These are phyloP conservation scores for Diaporthe ilicicola DNA, from an alignment of 2,329 filamentous ascomycete species.

Conservation along the genomic window DNA sequence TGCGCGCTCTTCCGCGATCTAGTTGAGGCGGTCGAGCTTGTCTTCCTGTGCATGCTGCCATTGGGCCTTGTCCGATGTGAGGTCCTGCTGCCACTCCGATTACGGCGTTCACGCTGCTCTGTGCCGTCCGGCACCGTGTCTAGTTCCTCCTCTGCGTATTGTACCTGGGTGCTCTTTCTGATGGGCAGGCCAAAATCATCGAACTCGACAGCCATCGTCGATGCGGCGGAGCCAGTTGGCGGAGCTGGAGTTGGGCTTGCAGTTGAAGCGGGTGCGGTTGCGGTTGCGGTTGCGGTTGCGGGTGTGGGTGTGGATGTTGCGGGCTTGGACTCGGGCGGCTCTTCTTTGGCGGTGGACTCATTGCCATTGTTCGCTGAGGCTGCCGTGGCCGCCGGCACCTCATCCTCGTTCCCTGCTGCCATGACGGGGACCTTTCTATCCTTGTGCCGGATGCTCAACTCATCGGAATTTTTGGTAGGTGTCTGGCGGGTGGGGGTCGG, in stretches of 20 bases:
- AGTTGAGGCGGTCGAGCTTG: conserved; percentile 31
- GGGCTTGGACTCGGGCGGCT: not conserved
- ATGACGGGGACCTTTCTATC: conserved; percentile 14
- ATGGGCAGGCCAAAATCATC: conserved; percentile 79
- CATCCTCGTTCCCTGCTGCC: conserved; percentile 12
- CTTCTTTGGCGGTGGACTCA: conserved; percentile 1
- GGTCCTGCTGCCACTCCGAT: conserved; percentile 30
- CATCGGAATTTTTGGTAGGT: not conserved
- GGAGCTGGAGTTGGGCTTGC: not conserved
- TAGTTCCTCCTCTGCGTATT: conserved; percentile 39
- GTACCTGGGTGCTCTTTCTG: conserved; percentile 50
- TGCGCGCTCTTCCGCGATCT: conserved; percentile 27
- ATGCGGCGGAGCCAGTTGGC: not conserved
- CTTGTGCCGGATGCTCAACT: conserved; percentile 9
- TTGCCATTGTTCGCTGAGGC: conserved; percentile 2
- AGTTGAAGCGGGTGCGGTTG: not conserved
- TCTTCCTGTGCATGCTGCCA: conserved; percentile 1
- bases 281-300: not conserved
- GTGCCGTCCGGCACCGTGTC: conserved; percentile 27
- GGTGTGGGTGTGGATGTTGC: not conserved
- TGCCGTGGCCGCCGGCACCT: conserved; percentile 11
- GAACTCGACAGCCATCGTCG: conserved; percentile 50
- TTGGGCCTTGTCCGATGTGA: not conserved
- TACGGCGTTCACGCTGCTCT: not conserved
- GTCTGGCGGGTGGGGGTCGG: not conserved